Base-by-base conservation (phyloP, 306 rosid species). In the Cotoneaster glaucophyllus region DNA sequence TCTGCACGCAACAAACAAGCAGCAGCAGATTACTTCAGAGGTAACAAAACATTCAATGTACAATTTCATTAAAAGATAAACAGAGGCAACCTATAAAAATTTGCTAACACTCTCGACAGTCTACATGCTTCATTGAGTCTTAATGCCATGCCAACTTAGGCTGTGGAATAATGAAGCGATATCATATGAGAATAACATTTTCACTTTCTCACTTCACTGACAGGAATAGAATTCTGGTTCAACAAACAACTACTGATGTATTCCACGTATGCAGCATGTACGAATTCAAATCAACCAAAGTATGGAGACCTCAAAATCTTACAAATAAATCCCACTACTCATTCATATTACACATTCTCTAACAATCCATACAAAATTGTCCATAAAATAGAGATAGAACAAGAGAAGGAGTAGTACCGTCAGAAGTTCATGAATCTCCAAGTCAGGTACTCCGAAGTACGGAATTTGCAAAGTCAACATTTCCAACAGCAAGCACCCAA, bases 401-500 rank as follows among this genome's bases (percentile, higher is more conserved):
- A 24, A 29, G 56, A 56, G 65, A 56, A 79, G 70, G 45, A 26
- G 71, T 2, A 61, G 69, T 70, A 95, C 99, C 98, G 79, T 85
- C 78, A 95, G 79, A 24, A 64, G 83, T 83, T 95, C 92, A 69
- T 85, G 85, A 69, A 96, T 75, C 37, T 82, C 86, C 34, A 77
- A 69, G 75, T 92, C 97, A 68, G 93, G 57, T 3, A 89, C 41
- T 69, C 90, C 98, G 48, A 56, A 68, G 87, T 87, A 90, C 5
- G 99, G 99, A 73, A 92, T 62, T 80, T 75, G 88, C 80, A 96
- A 64, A 18, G 93, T 90, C 81, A 96, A 80, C 85, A 96, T 81
- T 84, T 96, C 99, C 80, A 87, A 77, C 77, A 96, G 88, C 52
- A 96, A 83, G 75, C 99, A 96, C 77, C 99, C 99, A 85, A 89